Evolutionary conservation across 768 basidiomycete species (phyloP), one percentile per base, ranked within the genome.

Genomic region (Macrolepiota albuminosa): DNA sequence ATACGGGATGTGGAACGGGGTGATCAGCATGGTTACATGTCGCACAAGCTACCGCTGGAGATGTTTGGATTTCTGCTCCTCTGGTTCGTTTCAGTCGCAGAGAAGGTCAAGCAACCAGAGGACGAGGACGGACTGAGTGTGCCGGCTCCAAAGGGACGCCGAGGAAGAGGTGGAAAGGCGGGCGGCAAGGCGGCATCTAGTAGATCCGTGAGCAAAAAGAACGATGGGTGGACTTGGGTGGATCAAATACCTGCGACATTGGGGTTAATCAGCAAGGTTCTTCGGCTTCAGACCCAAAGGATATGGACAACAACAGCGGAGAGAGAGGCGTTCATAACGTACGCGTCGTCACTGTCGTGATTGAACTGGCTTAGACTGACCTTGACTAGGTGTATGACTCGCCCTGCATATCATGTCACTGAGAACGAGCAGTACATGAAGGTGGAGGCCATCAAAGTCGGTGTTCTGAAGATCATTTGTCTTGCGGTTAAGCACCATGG

Each of bases 391-490:
- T 96, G 94, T 69, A 81, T 98, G 63, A 91, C 91, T 6, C 85
- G 87, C 48, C 92, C 95, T 0, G 91, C 89, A 0, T 95, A 95
- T 70, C 86, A 90, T 65, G 79, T 98, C 62, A 84, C 86, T 34
- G 93, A 98, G 72, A 87, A 79, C 66, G 95, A 98, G 68, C 76
- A 80, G 49, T 93, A 92, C 72, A 93, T 98, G 89, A 98, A 98
- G 73, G 73, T 72, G 31, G 71, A 79, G 29, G 80, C 82, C 7
- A 89, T 95, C 74, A 85, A 82, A 63, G 73, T 82, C 55, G 85
- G 84, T n/a, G 83, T 91, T 14, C 93, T 90, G 79, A 91, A 93
- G 66, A 85, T 94, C 64, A 86, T 98, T 57, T 98, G 94, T 72
- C 75, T 89, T 53, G 89, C 96, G 0, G 93, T 98, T 61, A 98